Conservation (phyloP, 441 rosid species). For the Eruca vesicaria region DNA sequence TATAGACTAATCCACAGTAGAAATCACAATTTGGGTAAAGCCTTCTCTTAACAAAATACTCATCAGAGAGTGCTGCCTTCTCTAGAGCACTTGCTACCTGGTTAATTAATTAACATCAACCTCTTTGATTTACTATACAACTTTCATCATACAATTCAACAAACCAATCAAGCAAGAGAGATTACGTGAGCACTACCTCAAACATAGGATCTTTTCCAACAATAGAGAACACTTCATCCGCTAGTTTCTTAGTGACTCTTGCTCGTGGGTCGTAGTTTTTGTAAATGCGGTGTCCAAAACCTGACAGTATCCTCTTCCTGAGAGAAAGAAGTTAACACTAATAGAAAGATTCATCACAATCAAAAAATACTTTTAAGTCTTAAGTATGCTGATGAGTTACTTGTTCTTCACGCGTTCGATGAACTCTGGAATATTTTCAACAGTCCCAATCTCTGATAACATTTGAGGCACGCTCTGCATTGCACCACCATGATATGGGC, state of each 20-base stretch:
- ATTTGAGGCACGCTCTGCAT: constrained; percentile 54
- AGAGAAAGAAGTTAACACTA: background rate
- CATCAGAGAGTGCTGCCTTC: constrained; percentile 93
- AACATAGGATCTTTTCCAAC: background rate
- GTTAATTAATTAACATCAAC: background rate
- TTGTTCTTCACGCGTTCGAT: constrained; percentile 34
- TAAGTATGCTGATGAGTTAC: constrained; percentile 12
- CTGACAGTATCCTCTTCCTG: background rate
- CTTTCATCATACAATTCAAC: background rate
- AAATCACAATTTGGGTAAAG: constrained; percentile 97
- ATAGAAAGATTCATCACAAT: background rate
- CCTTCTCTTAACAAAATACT: constrained; percentile 84
- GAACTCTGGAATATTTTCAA: constrained; percentile 78
- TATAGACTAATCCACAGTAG: constrained; percentile 90
- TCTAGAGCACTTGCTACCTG: constrained; percentile 97
- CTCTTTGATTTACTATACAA: background rate
- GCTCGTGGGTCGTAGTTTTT: background rate
- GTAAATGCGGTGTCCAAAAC: background rate
- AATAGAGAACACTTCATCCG: background rate
- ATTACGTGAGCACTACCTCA: background rate
- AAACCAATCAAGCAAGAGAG: background rate
- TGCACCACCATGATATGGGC: constrained; percentile 86
- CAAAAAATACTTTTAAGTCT: background rate
- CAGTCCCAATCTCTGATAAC: constrained; percentile 80
- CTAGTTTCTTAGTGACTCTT: background rate